Evolutionary conservation across 2,329 filamentous ascomycete species (phyloP), one percentile per base, ranked within the genome.

Genomic region (Sporothrix pallida): DNA sequence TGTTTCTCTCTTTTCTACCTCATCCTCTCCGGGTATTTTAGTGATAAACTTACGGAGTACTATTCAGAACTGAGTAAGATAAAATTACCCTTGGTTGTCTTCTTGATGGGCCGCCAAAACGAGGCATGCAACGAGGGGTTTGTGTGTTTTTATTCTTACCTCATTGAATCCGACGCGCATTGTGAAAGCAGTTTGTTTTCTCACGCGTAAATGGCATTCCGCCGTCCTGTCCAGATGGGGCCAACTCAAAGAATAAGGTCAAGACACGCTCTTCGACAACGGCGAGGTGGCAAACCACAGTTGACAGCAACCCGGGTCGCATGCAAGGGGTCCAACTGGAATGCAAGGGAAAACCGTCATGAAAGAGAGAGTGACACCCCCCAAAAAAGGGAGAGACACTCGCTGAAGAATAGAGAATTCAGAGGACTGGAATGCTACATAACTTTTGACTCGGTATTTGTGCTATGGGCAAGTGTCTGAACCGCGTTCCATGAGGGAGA

Each of bases 131-230:
- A 48, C 17, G 37, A 46, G 62, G n/a, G 15, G 60, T n/a, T 3
- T n/a, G 46, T 48, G 10, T 12, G 12, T 8, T 15, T 26, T 17
- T 5, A 1, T 1, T 46, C 8, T 12, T 67, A 3, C 20, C 42
- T 48, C 20, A 48, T 67, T 20, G 20, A 67, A 15, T 26, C n/a
- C 42, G 42, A 48, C 62, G 62, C 62, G 42, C 46, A 2, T 23
- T 65, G 26, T 48, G 4, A 13, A 4, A 23, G 62, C 37, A 56
- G 17, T 37, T 54, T 69, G 48, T 42, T 7, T 70, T 58, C 2
- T 58, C 31, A 60, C 68, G 68, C 68, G 68, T 70, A 46, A 46
- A 70, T 46, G 15, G 68, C 68, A 70, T 60, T 70, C 68, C 42
- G 1, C 10, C 6, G 37, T 17, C 37, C 26, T 15, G 7, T 56